Evolutionary conservation across 345 rosid genomes (phyloP), one percentile per base, ranked within the genome.

Genomic region (Punica granatum): DNA sequence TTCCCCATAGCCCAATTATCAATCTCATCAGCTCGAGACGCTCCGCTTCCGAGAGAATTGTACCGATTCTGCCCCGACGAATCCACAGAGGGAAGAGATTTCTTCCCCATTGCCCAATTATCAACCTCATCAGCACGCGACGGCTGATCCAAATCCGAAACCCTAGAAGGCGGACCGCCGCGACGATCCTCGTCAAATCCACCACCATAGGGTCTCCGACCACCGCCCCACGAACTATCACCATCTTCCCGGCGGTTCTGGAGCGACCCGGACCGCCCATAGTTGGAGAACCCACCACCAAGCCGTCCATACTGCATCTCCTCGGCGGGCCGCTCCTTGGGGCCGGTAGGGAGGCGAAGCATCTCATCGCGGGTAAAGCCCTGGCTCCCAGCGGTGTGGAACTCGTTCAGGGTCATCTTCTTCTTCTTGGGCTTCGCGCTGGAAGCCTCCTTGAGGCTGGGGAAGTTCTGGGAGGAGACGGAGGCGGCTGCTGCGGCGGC

Each of bases 51-150:
- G 21, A 76, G 79, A 8, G 83, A 84, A 35, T 74, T 75, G 30
- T 83, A 87, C 64, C 90, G 85, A 70, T 70, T 77, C 73, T 71
- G 90, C 6, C 92, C 82, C 31, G 80, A 78, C 1, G 84, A 81
- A 28, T 61, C 65, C 42, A 33, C 0, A 7, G 42, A 61, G 13
- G 42, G 42, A 3, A 33, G 25, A 19, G 43, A 61, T 36, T 61
- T 61, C 81, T 95, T 95, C 28, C 65, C 75, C 82, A 69, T 77
- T 46, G 92, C 90, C 99, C 99, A 95, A 35, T 90, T 91, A 76
- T 89, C 97, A 58, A 63, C 86, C 77, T 88, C 97, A 65, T 95
- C 98, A 5, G 96, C 97, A n/a, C 99, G 80, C 64, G 99, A 92
- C 0, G 82, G 83, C 64, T 83, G 97, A 66, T 86, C 97, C 58